phyloP scores from a whole-genome alignment of 306 rosid species.

The Dryas alaskensis region DNA sequence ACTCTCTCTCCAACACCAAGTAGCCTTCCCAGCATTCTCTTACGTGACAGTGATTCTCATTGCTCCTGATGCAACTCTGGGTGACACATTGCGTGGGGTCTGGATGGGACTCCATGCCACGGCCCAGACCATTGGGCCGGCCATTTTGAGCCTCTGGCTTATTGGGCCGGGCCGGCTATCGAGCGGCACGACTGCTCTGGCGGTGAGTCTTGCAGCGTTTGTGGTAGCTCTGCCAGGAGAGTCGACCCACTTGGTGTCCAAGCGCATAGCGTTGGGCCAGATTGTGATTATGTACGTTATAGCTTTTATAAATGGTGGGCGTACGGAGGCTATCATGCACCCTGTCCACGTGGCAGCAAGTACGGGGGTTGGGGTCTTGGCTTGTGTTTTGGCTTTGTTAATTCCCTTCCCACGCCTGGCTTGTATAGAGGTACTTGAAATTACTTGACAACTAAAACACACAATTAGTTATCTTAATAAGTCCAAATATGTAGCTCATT shows the following conservation, averaged over 20 bases:
- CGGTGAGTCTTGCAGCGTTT: slow-evolving; percentile 50
- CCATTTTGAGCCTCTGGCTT: slow-evolving; percentile 49
- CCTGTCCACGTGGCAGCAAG: slow-evolving; percentile 59
- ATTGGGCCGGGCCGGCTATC: slow-evolving; percentile 44
- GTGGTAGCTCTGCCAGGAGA: slow-evolving; percentile 53
- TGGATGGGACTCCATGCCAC: slow-evolving; percentile 57
- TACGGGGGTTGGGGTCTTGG: slow-evolving; percentile 50
- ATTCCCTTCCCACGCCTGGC: slow-evolving; percentile 73
- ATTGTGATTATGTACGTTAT: slow-evolving; percentile 55
- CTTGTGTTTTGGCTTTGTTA: slow-evolving; percentile 59
- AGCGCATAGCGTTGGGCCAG: slow-evolving; percentile 63
- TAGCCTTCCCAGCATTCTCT: slow-evolving; percentile 65
- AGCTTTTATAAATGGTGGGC: slow-evolving; percentile 40
- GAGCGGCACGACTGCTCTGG: slow-evolving; percentile 33
- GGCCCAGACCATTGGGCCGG: slow-evolving; percentile 45
- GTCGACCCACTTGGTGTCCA: slow-evolving; percentile 46
- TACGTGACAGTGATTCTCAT: slow-evolving; percentile 60
- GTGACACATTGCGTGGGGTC: slow-evolving; percentile 49
- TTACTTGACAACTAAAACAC: too few relatives aligned
- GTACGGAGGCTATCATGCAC: slow-evolving; percentile 51
- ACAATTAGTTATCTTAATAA: too few relatives aligned
- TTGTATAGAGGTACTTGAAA: slow-evolving; percentile 37
- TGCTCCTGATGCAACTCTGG: slow-evolving; percentile 51
- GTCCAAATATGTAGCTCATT: too few relatives aligned
- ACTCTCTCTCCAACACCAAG: slow-evolving; percentile 29